A percentile compares a stretch with the other conserved stretches of the same genome.
Conservation (phyloP, 2,329 filamentous ascomycete genomes). For the Clonostachys sp. region DNA sequence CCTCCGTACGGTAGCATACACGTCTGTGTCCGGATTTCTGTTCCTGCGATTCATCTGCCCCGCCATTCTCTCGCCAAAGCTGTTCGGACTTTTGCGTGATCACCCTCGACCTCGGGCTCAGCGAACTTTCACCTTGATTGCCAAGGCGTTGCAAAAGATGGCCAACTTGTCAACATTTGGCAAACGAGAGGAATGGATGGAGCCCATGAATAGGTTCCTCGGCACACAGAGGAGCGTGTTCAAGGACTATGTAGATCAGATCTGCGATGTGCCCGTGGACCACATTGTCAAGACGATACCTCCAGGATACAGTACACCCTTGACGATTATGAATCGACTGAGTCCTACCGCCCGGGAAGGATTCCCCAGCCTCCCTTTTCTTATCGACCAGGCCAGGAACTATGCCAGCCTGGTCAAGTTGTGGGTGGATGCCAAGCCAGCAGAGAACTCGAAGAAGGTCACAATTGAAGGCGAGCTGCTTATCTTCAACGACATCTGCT, state of each 20-base stretch:
- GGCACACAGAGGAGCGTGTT: conserved; percentile 71
- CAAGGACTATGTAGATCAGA: conserved; percentile 79
- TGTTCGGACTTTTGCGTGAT: conserved; percentile 81
- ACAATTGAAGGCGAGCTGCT: conserved; percentile 44
- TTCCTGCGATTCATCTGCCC: conserved; percentile 95
- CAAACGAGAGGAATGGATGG: conserved; percentile 97
- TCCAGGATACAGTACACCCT: conserved; percentile 86
- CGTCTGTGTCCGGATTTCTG: conserved; percentile 89
- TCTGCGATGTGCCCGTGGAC: conserved; percentile 78
- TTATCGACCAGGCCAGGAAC: conserved; percentile 84
- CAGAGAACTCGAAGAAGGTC: conserved; percentile 22
- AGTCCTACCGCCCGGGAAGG: conserved; percentile 81
- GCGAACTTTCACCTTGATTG: conserved; percentile 84
- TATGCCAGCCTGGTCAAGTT: conserved; percentile 79
- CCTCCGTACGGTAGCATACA: conserved; percentile 82
- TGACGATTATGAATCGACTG: conserved; percentile 81
- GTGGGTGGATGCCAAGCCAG: conserved; percentile 59
- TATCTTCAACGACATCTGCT: conserved; percentile 47
- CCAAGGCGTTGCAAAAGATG: conserved; percentile 86
- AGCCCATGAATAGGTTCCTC: conserved; percentile 92
- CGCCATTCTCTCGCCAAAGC: conserved; percentile 90
- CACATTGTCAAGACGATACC: conserved; percentile 61
- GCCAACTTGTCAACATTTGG: conserved; percentile 90
- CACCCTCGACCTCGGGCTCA: conserved; percentile 80
- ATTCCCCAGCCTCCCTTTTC: conserved; percentile 86